Percentiles rank a stretch among this genome's conserved stretches.
These are phyloP conservation scores for Yamadazyma membranifaciens DNA, from an alignment of 1,139 yeast genomes.

Conservation along the genomic window DNA sequence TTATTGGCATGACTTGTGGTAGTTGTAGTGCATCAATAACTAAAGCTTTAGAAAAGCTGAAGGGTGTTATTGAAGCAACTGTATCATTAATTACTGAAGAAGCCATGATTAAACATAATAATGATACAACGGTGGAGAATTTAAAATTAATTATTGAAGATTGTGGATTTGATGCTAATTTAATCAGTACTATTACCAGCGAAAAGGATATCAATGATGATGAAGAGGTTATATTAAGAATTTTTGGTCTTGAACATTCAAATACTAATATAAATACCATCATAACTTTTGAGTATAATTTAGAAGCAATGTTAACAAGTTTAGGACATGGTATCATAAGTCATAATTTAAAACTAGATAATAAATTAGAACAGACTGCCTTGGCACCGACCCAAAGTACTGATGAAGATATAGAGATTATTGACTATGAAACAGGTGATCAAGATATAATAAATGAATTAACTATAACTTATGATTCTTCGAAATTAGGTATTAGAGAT, in stretches of 20 bases:
- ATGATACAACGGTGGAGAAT: slow-evolving; percentile 26
- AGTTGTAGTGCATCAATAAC: slow-evolving; percentile 72
- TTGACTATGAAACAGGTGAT: neutral
- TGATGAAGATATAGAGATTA: slow-evolving; percentile 9
- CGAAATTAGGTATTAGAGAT: slow-evolving; percentile 53
- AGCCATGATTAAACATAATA: slow-evolving; percentile 54
- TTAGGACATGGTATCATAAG: slow-evolving; percentile 25
- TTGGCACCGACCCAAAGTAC: slow-evolving; percentile 1
- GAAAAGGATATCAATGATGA: slow-evolving; percentile 11
- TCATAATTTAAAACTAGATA: neutral
- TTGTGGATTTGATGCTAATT: slow-evolving; percentile 67
- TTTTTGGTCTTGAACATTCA: slow-evolving; percentile 23
- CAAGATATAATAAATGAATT: slow-evolving; percentile 31
- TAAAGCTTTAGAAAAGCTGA: slow-evolving; percentile 42
- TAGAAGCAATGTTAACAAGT: slow-evolving; percentile 38
- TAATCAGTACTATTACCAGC: slow-evolving; percentile 19
- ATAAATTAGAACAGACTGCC: neutral
- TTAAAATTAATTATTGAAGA: slow-evolving; percentile 59
- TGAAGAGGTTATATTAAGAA: slow-evolving; percentile 31
- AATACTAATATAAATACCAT: slow-evolving; percentile 15
- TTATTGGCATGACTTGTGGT: slow-evolving; percentile 86
- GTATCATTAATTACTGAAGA: slow-evolving; percentile 77
- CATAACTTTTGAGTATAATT: slow-evolving; percentile 32
- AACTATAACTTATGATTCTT: slow-evolving; percentile 42
- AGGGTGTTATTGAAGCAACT: slow-evolving; percentile 50